These are phyloP conservation scores for Wallemia hederae DNA, from an alignment of 1,284 basidiomycete species.

Conservation along the genomic window DNA sequence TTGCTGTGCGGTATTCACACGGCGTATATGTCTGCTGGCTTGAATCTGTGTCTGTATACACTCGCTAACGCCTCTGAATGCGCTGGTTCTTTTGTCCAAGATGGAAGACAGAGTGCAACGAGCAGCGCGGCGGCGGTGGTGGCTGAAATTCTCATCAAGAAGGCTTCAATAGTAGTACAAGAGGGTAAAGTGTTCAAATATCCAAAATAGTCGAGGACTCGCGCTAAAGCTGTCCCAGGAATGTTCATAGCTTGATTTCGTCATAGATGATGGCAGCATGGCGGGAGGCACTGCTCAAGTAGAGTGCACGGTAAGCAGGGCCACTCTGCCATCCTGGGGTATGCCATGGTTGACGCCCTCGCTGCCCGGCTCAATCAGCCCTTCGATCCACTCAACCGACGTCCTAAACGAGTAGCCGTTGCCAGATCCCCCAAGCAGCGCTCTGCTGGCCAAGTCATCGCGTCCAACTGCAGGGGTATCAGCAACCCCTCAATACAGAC, in stretches of 20 bases:
- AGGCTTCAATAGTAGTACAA: background rate
- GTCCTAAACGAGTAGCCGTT: background rate
- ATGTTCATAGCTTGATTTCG: background rate
- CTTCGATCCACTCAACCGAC: conserved; percentile 32
- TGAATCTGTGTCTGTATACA: background rate
- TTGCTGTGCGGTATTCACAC: background rate
- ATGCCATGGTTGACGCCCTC: conserved; percentile 51
- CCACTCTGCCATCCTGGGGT: conserved; percentile 42
- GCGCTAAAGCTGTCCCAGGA: background rate
- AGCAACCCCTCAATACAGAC: background rate
- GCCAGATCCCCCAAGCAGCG: background rate
- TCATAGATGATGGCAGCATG: background rate
- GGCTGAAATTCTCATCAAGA: background rate
- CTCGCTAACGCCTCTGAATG: background rate
- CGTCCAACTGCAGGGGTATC: background rate
- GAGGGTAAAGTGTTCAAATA: background rate
- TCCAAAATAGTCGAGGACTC: background rate
- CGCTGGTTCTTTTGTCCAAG: too few relatives aligned
- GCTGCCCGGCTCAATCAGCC: conserved; percentile 31
- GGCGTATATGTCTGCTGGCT: background rate
- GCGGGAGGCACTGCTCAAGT: background rate
- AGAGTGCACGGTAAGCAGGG: conserved; percentile 30
- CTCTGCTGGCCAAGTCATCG: background rate
- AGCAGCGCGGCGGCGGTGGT: background rate
- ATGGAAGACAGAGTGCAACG: conserved; percentile 1